Evolutionary conservation across 768 basidiomycete species (phyloP).

Genomic region (Serendipita sp.): DNA sequence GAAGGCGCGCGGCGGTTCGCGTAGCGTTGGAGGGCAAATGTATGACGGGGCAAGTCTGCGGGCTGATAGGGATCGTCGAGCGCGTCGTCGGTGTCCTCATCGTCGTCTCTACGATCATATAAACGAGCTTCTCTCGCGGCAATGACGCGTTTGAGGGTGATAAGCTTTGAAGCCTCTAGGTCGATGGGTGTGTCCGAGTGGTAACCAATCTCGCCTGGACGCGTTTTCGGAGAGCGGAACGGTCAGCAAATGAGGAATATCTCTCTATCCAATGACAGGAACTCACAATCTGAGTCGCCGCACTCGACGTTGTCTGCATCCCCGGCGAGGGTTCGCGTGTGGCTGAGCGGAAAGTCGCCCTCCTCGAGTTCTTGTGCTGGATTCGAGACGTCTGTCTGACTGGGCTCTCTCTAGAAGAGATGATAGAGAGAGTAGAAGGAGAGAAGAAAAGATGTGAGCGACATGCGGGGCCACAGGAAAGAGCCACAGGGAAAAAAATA

Average conservation of each 20-base stretch:
- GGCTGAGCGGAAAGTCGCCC: constrained; percentile 4
- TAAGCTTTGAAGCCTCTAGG: background rate
- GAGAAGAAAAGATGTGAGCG: background rate
- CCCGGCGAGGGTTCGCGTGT: constrained; percentile 2
- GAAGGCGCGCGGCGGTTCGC: background rate
- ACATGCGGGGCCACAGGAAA: background rate
- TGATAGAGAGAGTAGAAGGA: background rate
- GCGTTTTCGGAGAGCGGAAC: background rate
- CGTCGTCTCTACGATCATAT: background rate
- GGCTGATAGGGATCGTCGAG: constrained; percentile 4
- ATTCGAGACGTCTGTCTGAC: constrained; percentile 1
- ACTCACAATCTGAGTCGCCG: constrained; percentile 5
- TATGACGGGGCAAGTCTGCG: constrained; percentile 2
- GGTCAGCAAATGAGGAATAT: background rate
- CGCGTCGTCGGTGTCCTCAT: constrained; percentile 3
- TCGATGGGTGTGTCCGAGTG: background rate
- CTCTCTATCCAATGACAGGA: background rate
- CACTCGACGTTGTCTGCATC: constrained; percentile 3
- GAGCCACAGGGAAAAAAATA: background rate
- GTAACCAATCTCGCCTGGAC: constrained; percentile 5
- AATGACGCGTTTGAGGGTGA: constrained; percentile 1
- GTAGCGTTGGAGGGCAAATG: background rate
- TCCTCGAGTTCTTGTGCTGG: background rate
- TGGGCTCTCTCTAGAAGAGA: background rate
- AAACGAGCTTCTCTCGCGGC: background rate